phyloP scores from a whole-genome alignment of 306 rosid species.

The Leucaena leucocephala region DNA sequence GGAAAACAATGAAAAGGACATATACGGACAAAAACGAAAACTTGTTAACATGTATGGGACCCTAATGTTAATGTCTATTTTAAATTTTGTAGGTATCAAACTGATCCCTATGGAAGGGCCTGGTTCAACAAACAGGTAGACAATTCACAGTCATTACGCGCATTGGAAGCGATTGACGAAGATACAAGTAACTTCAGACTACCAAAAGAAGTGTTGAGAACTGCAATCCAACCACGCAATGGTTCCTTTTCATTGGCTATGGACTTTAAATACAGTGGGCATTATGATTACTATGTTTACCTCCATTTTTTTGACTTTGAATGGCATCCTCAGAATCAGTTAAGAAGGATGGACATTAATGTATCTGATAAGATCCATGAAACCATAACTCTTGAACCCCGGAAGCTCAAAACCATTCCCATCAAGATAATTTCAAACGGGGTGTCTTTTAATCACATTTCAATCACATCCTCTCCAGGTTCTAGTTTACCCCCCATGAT shows the following conservation, averaged over 20 bases:
- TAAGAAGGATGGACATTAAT: neutral
- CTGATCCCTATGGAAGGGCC: neutral
- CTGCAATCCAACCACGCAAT: neutral
- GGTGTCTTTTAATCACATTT: neutral
- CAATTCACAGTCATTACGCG: neutral
- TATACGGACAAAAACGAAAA: too few relatives aligned
- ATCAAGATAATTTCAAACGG: neutral
- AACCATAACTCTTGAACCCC: neutral
- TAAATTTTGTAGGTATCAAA: too few relatives aligned
- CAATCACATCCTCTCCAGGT: neutral
- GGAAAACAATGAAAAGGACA: too few relatives aligned
- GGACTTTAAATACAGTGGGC: accelerated
- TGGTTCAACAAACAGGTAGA: neutral
- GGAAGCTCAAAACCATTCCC: neutral
- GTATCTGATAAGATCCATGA: neutral
- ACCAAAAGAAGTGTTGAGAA: slow-evolving; percentile 25
- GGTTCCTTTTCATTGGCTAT: neutral
- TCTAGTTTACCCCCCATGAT: slow-evolving; percentile 26
- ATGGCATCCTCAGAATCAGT: neutral
- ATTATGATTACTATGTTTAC: neutral
- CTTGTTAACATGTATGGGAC: too few relatives aligned
- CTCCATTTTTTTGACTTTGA: slow-evolving; percentile 31
- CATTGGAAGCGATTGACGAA: neutral
- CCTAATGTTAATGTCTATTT: too few relatives aligned
- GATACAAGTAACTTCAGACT: neutral